Percentiles rank a stretch among this genome's conserved stretches.
phyloP scores from a whole-genome alignment of 2,329 filamentous ascomycete genomes.

The Ceratocystis huliohia region DNA sequence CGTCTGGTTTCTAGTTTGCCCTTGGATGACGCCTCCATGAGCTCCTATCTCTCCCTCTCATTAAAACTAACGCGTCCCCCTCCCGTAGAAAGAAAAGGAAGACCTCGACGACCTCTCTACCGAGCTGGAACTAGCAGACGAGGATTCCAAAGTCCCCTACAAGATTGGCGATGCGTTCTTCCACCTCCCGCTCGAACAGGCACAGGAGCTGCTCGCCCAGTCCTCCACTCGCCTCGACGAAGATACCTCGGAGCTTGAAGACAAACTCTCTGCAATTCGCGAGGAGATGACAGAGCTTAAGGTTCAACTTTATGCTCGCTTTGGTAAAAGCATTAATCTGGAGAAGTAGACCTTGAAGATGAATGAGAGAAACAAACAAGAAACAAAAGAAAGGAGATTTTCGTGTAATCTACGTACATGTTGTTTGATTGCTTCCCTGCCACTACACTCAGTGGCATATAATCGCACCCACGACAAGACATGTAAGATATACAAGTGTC shows the following conservation, averaged over 20 bases:
- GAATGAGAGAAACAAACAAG: background rate
- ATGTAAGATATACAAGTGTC: background rate
- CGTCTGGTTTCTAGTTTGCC: constrained; percentile 26
- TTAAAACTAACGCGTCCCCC: background rate
- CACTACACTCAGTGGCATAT: background rate
- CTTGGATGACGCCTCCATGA: background rate
- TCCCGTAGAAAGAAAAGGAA: constrained; percentile 87
- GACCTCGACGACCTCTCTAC: constrained; percentile 85
- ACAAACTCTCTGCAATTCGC: constrained; percentile 57
- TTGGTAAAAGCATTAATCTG: constrained; percentile 92
- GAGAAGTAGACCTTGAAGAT: constrained; percentile 35
- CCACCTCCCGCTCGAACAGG: constrained; percentile 68
- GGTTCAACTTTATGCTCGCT: constrained; percentile 82
- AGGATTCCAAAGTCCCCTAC: constrained; percentile 92
- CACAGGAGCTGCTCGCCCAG: constrained; percentile 67
- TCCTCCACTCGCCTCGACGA: constrained; percentile 63
- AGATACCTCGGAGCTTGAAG: constrained; percentile 64
- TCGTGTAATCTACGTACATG: too few relatives aligned
- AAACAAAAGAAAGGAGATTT: background rate
- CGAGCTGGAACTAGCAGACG: constrained; percentile 87
- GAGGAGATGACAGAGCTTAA: constrained; percentile 87
- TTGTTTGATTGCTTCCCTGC: background rate
- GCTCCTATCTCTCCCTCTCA: background rate
- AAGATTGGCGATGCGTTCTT: constrained; percentile 96
- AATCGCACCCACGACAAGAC: background rate